Percentiles rank a stretch among this genome's conserved stretches.
Evolutionary conservation across 768 basidiomycete species (phyloP).

Genomic region (Mycena venus): DNA sequence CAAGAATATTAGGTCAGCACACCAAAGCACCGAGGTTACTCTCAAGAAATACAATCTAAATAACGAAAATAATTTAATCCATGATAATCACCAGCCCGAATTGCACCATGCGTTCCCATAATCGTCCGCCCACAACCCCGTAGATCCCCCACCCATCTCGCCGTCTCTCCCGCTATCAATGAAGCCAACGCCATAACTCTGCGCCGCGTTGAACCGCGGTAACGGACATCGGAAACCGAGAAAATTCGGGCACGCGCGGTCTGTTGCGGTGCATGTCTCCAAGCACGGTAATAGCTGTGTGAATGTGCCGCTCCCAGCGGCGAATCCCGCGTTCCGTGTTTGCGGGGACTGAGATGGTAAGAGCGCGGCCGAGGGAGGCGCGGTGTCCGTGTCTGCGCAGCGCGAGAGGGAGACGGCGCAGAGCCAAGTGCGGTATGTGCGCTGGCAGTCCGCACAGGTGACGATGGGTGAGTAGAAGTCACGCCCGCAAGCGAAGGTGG

Average conservation of each 20-base stretch:
- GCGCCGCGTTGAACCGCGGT: constrained; percentile 68
- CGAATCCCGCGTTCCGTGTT: constrained; percentile 62
- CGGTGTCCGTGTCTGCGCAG: constrained; percentile 61
- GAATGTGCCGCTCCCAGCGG: constrained; percentile 60
- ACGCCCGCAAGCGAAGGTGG: constrained; percentile 83
- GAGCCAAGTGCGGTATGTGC: constrained; percentile 82
- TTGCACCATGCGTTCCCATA: constrained; percentile 89
- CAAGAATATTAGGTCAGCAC: too few relatives aligned
- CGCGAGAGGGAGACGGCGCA: constrained; percentile 82
- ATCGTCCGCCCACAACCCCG: constrained; percentile 70
- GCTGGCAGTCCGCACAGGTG: constrained; percentile 81
- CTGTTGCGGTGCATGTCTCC: constrained; percentile 80
- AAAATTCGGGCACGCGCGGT: constrained; percentile 83
- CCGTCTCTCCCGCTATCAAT: constrained; percentile 69
- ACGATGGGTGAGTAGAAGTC: constrained; percentile 86
- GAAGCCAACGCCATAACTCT: constrained; percentile 84
- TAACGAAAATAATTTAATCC: constrained; percentile 34
- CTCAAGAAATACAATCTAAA: too few relatives aligned
- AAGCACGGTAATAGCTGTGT: constrained; percentile 81
- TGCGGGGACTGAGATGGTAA: constrained; percentile 36
- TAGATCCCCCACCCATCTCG: constrained; percentile 60
- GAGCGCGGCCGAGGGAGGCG: constrained; percentile 43
- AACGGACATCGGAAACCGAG: constrained; percentile 79
- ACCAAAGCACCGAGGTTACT: too few relatives aligned
- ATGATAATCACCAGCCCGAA: constrained; percentile 27